A percentile compares a stretch with the other conserved stretches of the same genome.
Evolutionary conservation across 805 yeast species (phyloP).

Genomic region (Yarrowia phangngaensis): DNA sequence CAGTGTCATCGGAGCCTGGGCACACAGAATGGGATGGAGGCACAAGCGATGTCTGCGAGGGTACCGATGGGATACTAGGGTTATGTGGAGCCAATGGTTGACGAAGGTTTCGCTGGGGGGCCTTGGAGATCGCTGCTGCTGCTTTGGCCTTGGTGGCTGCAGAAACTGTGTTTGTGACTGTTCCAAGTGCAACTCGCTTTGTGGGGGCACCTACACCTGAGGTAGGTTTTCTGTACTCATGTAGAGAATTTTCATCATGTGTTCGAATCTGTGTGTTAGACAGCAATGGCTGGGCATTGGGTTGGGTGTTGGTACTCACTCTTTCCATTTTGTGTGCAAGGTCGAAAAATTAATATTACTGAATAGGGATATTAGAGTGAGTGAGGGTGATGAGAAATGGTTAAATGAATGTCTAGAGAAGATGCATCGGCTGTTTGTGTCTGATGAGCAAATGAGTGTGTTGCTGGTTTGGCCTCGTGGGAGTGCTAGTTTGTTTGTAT

Average conservation of each 20-base stretch:
- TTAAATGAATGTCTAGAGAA: slow-evolving; percentile 11
- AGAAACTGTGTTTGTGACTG: slow-evolving; percentile 19
- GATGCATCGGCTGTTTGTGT: slow-evolving; percentile 25
- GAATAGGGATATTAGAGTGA: slow-evolving; percentile 10
- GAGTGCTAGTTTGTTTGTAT: no score
- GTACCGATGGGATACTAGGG: slow-evolving; percentile 20
- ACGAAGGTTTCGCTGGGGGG: slow-evolving; percentile 3
- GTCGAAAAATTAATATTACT: slow-evolving; percentile 10
- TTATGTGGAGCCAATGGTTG: slow-evolving; percentile 20
- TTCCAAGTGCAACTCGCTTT: slow-evolving; percentile 26
- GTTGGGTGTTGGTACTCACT: slow-evolving; percentile 1
- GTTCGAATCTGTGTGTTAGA: slow-evolving; percentile 18
- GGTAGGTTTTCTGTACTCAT: slow-evolving; percentile 26
- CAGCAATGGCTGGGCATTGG: not conserved
- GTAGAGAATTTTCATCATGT: slow-evolving; percentile 25
- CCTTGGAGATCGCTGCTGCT: slow-evolving; percentile 7
- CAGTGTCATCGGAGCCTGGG: slow-evolving; percentile 25
- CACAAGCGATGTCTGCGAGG: slow-evolving; percentile 11
- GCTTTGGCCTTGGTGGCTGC: slow-evolving; percentile 13
- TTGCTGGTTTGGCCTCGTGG: no score
- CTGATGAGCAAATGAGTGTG: not conserved
- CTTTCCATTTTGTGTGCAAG: slow-evolving; percentile 20
- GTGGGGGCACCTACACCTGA: slow-evolving; percentile 19
- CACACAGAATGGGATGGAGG: slow-evolving; percentile 3
- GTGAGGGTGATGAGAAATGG: slow-evolving; percentile 4